phyloP scores from a whole-genome alignment of 1,139 yeast genomes.

The Hyphopichia pseudoburtonii region DNA sequence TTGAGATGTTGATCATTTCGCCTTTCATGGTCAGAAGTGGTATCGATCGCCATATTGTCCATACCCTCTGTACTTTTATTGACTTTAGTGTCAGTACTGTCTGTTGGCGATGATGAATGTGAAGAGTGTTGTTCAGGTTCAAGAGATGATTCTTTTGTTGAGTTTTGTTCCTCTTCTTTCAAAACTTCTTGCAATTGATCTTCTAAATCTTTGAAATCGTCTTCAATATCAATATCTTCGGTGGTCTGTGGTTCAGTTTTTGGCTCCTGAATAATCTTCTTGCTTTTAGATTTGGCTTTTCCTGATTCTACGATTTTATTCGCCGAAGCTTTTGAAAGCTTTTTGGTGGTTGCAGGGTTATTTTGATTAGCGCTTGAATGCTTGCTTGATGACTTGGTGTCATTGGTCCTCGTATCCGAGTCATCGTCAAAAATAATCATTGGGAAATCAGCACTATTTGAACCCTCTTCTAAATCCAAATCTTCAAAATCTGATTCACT shows the following conservation, averaged over 20 bases:
- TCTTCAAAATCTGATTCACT: conserved; percentile 32
- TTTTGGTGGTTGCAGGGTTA: too few relatives aligned
- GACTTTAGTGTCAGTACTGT: not conserved
- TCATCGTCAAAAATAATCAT: conserved; percentile 8
- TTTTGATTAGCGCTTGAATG: not conserved
- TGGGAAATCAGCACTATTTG: conserved; percentile 10
- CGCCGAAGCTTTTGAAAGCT: too few relatives aligned
- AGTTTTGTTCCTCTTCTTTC: conserved; percentile 22
- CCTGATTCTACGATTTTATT: too few relatives aligned
- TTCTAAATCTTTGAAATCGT: conserved; percentile 47
- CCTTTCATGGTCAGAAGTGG: not conserved
- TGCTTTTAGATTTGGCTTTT: too few relatives aligned
- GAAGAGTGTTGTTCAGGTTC: not conserved
- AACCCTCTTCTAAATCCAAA: conserved; percentile 15
- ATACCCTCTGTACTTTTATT: not conserved
- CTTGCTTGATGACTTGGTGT: not conserved
- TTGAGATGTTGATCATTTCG: not conserved
- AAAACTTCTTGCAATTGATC: conserved; percentile 45
- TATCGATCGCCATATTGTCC: too few relatives aligned
- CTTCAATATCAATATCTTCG: conserved; percentile 28
- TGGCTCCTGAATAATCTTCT: too few relatives aligned
- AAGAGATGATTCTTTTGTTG: not conserved
- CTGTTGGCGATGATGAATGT: not conserved
- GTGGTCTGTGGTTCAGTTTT: not conserved
- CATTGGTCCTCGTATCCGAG: not conserved